Evolutionary conservation across 2,329 filamentous ascomycete genomes (phyloP).

Genomic region (Arthrobotrys sinensis): DNA sequence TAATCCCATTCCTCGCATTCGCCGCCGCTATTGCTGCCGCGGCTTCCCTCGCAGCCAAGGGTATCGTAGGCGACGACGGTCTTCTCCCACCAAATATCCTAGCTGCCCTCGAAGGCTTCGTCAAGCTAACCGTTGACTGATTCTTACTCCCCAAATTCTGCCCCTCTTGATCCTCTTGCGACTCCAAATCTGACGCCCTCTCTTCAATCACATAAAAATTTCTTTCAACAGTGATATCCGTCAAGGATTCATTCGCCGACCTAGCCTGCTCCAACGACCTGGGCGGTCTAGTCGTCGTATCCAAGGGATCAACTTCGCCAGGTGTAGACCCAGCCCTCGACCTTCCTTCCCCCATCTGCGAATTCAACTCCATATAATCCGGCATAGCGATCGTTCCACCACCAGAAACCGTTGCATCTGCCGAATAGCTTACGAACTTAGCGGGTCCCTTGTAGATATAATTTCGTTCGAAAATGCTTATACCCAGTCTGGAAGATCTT

Average conservation of each 20-base stretch:
- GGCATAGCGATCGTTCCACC: conserved; percentile 11
- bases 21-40: conserved; percentile 3
- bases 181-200: conserved; percentile 45
- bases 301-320: neutral
- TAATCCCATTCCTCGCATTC: neutral
- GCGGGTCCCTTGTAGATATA: conserved; percentile 51
- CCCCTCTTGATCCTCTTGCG: conserved; percentile 10
- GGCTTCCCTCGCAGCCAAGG: conserved; percentile 19
- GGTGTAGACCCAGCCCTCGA: neutral
- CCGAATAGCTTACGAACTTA: conserved; percentile 55
- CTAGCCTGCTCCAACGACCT: conserved; percentile 2
- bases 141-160: conserved; percentile 5
- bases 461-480: conserved; percentile 42
- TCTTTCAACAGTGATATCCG: conserved; percentile 56
- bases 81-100: conserved; percentile 39
- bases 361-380: conserved; percentile 44
- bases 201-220: conserved; percentile 54
- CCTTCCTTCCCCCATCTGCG: conserved; percentile 9
- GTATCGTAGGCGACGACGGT: conserved; percentile 44
- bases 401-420: conserved; percentile 43
- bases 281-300: neutral
- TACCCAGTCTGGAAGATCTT: conserved; percentile 5
- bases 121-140: conserved; percentile 27
- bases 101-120: conserved; percentile 29
- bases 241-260: conserved; percentile 34